These are phyloP conservation scores for Eutypella sp. DNA, from an alignment of 2,329 filamentous ascomycete species.

Conservation along the genomic window DNA sequence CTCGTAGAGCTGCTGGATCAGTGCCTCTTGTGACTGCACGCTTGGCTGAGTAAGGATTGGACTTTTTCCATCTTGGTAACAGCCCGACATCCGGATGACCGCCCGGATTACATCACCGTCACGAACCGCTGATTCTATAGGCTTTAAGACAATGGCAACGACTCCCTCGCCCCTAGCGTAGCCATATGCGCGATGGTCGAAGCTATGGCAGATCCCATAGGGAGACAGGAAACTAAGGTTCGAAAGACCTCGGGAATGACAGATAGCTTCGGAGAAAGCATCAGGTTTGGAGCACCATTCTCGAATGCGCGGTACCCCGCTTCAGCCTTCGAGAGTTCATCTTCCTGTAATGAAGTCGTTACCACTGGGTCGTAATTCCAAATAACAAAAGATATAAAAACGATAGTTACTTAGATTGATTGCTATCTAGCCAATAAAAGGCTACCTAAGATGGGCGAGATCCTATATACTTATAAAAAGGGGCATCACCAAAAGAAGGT, in stretches of 20 bases:
- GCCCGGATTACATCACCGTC: constrained; percentile 34
- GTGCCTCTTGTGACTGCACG: constrained; percentile 23
- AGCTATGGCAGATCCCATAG: constrained; percentile 25
- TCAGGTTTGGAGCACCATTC: too few relatives aligned
- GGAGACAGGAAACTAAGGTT: constrained; percentile 34
- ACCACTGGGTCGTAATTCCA: too few relatives aligned
- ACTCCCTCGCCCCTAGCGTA: constrained; percentile 47
- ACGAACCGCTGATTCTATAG: constrained; percentile 38
- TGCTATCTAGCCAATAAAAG: too few relatives aligned
- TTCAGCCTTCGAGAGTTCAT: too few relatives aligned
- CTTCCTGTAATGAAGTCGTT: too few relatives aligned
- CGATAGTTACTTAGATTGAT: too few relatives aligned
- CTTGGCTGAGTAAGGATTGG: constrained; percentile 24
- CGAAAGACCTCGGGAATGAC: constrained; percentile 19
- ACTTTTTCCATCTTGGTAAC: constrained; percentile 26
- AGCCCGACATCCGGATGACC: constrained; percentile 27
- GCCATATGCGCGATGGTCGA: constrained; percentile 24
- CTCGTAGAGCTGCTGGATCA: constrained; percentile 30
- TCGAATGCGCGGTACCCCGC: too few relatives aligned
- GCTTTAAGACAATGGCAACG: constrained; percentile 46
- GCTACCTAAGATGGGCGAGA: too few relatives aligned
- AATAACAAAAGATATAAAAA: too few relatives aligned
- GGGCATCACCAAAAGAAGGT: too few relatives aligned
- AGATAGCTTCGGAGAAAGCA: too few relatives aligned
- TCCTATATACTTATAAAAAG: too few relatives aligned